Conservation (phyloP, 2,329 filamentous ascomycete species). For the Fusarium pseudonygamai region DNA sequence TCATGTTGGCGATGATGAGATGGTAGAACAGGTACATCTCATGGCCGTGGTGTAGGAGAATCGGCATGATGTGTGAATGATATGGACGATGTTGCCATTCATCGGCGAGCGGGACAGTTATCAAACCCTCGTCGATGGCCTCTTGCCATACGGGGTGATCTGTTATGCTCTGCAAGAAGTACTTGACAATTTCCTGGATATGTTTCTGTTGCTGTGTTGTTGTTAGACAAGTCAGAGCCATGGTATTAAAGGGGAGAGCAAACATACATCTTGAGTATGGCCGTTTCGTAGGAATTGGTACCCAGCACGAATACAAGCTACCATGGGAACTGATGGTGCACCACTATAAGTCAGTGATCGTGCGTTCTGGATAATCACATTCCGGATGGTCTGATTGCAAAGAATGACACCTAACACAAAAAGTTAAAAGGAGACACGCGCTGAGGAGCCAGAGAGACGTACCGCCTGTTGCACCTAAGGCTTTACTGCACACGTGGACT, state of each 20-base stretch:
- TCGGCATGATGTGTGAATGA: background rate
- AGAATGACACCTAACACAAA: background rate
- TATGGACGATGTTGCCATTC: background rate
- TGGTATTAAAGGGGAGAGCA: background rate
- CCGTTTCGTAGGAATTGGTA: background rate
- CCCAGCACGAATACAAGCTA: background rate
- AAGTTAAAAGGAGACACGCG: background rate
- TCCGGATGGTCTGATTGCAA: background rate
- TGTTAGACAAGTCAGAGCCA: background rate
- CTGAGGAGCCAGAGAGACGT: background rate
- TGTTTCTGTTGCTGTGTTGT: background rate
- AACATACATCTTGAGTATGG: background rate
- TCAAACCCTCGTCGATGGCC: background rate
- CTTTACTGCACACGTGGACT: background rate
- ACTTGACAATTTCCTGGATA: background rate
- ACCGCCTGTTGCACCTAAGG: background rate
- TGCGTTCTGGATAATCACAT: background rate
- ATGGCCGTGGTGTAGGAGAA: background rate
- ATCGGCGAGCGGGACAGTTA: background rate
- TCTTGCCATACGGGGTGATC: background rate
- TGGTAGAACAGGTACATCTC: background rate
- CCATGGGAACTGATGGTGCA: background rate
- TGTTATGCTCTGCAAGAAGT: background rate
- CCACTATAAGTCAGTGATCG: background rate
- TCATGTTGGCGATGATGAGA: background rate